These are phyloP conservation scores for Fusarium sp. DNA, from an alignment of 2,329 filamentous ascomycete genomes.

Conservation along the genomic window DNA sequence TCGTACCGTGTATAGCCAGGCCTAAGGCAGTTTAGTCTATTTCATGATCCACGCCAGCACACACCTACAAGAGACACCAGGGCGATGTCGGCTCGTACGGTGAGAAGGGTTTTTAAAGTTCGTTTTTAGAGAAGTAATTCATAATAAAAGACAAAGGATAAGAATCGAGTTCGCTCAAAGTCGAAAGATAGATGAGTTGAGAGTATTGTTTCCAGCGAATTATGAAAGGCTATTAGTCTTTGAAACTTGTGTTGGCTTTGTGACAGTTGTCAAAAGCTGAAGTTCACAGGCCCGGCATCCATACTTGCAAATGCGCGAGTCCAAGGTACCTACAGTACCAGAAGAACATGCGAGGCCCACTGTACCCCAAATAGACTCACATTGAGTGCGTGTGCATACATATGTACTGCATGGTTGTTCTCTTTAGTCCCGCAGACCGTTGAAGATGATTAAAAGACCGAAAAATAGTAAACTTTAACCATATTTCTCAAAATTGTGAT, in stretches of 20 bases:
- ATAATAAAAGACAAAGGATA: background rate
- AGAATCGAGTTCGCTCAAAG: background rate
- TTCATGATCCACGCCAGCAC: constrained; percentile 30
- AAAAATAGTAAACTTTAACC: background rate
- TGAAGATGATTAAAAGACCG: background rate
- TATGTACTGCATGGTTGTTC: constrained; percentile 4
- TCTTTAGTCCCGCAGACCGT: constrained; percentile 8
- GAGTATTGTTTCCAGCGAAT: background rate
- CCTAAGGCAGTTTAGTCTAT: constrained; percentile 20
- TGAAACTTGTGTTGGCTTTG: background rate
- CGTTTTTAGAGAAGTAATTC: constrained; percentile 9
- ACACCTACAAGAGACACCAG: constrained; percentile 29
- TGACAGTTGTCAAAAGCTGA: too few species aligned
- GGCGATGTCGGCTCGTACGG: constrained; percentile 37
- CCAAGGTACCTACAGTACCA: background rate
- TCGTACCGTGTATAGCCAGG: constrained; percentile 23
- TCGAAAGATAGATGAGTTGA: background rate
- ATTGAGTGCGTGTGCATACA: constrained; percentile 9
- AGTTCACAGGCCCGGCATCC: too few species aligned
- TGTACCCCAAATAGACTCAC: constrained; percentile 16
- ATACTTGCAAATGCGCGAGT: background rate
- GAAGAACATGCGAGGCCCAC: constrained; percentile 13
- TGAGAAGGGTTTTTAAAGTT: constrained; percentile 13
- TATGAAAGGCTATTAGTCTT: background rate
- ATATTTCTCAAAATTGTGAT: background rate